phyloP scores from a whole-genome alignment of 768 basidiomycete genomes.

The Russula sp. region DNA sequence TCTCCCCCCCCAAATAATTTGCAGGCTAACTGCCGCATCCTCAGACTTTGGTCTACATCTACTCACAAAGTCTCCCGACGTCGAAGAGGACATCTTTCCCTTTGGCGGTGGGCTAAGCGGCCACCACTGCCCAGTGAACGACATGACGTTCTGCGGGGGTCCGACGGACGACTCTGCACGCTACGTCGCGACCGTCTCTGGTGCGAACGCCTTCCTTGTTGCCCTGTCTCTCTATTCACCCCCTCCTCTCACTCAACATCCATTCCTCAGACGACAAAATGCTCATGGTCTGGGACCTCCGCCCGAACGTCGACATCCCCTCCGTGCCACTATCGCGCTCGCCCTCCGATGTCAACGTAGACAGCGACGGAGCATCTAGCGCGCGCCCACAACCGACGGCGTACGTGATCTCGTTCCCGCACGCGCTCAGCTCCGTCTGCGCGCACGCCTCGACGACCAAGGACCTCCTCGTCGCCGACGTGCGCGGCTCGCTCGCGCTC shows the following conservation, averaged over 20 bases:
- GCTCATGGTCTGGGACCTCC: conserved; percentile 85
- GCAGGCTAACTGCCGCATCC: conserved; percentile 61
- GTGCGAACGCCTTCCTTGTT: conserved; percentile 31
- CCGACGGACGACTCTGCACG: conserved; percentile 58
- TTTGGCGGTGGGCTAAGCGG: conserved; percentile 81
- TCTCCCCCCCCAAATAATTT: neutral
- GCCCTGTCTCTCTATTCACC: neutral
- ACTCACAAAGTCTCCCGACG: conserved; percentile 49
- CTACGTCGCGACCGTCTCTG: conserved; percentile 79
- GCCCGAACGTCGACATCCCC: conserved; percentile 45
- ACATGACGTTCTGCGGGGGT: conserved; percentile 76
- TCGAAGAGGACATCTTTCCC: conserved; percentile 49
- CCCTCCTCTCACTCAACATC: conserved; percentile 7
- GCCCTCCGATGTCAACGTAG: conserved; percentile 29
- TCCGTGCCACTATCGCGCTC: conserved; percentile 36
- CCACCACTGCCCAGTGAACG: conserved; percentile 73
- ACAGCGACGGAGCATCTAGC: conserved; percentile 23
- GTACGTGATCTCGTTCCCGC: conserved; percentile 66
- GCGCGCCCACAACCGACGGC: conserved; percentile 66
- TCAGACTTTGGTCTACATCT: conserved; percentile 67
- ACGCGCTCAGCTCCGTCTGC: conserved; percentile 62
- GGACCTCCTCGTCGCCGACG: conserved; percentile 75
- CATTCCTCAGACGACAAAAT: conserved; percentile 56
- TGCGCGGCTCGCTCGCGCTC: conserved; percentile 64
- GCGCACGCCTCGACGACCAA: conserved; percentile 70